Percentiles rank a stretch among this genome's conserved stretches.
These are phyloP conservation scores for Phytophthora niederhauseri DNA, from an alignment of 352 stramenopile species.

Conservation along the genomic window DNA sequence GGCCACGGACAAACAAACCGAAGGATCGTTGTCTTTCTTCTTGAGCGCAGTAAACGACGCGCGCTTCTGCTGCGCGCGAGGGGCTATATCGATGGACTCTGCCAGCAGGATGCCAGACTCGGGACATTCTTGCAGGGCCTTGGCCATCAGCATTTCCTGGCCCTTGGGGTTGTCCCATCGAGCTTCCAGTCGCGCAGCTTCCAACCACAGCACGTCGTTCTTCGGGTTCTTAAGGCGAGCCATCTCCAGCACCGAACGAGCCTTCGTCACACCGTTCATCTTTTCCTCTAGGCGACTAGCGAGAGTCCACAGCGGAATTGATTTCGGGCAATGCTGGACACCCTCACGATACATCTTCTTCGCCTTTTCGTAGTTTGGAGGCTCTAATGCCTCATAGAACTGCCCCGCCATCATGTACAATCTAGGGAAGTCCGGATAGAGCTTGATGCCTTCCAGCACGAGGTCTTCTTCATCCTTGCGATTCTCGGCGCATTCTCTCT, in stretches of 20 bases:
- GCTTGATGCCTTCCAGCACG: constrained; percentile 89
- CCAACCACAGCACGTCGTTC: constrained; percentile 96
- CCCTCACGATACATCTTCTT: constrained; percentile 94
- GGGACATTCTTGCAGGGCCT: constrained; percentile 97
- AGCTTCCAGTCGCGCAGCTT: constrained; percentile 95
- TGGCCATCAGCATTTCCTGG: constrained; percentile 96
- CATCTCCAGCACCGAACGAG: constrained; percentile 96
- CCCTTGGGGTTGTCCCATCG: constrained; percentile 93
- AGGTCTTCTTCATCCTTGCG: constrained; percentile 80
- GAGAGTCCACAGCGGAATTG: constrained; percentile 94
- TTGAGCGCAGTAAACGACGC: constrained; percentile 97
- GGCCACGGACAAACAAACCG: constrained; percentile 97
- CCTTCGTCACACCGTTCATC: constrained; percentile 93
- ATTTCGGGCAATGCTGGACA: constrained; percentile 93
- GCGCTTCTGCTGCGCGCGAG: constrained; percentile 95
- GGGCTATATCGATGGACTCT: constrained; percentile 96
- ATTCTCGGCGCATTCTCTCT: constrained; percentile 86
- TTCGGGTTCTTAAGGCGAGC: constrained; percentile 96
- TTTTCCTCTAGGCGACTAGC: constrained; percentile 95
- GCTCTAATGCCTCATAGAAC: constrained; percentile 76
- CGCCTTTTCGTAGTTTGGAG: constrained; percentile 69
- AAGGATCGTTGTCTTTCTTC: constrained; percentile 97
- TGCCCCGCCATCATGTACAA: constrained; percentile 99
- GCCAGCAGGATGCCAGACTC: constrained; percentile 95
- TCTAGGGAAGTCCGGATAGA: constrained; percentile 94